Conservation (phyloP, 805 yeast genomes). For the Cyberlindnera meyerae region DNA sequence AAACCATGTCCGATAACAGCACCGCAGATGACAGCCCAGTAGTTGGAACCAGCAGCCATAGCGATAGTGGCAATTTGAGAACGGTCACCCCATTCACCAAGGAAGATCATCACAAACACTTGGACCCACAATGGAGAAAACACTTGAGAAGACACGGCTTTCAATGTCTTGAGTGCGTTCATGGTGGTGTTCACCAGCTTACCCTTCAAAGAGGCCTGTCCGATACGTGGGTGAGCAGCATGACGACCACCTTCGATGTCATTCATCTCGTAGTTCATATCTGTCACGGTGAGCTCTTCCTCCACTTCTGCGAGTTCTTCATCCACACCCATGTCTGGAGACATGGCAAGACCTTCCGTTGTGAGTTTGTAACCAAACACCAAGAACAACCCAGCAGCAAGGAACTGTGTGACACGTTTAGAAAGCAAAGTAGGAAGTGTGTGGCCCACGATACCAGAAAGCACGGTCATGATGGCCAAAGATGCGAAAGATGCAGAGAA, state of each 20-base stretch:
- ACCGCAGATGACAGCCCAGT: conserved; percentile 84
- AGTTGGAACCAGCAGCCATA: conserved; percentile 95
- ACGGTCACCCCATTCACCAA: conserved; percentile 99
- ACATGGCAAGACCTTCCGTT: conserved; percentile 78
- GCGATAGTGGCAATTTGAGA: conserved; percentile 98
- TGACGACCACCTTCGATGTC: conserved; percentile 46
- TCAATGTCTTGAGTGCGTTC: conserved; percentile 12
- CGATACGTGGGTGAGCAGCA: not conserved
- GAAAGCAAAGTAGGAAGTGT: conserved; percentile 82
- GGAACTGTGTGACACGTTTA: conserved; percentile 68
- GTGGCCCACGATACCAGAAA: conserved; percentile 89
- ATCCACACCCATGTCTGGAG: conserved; percentile 78
- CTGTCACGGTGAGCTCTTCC: conserved; percentile 73
- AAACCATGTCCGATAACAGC: conserved; percentile 84
- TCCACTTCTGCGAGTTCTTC: conserved; percentile 97
- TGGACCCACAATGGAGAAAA: conserved; percentile 91
- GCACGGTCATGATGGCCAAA: conserved; percentile 81
- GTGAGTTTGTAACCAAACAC: conserved; percentile 77
- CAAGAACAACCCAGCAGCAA: conserved; percentile 77
- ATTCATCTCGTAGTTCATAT: conserved; percentile 45
- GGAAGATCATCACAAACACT: conserved; percentile 90
- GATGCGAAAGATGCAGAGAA: conserved; percentile 85
- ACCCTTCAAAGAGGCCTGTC: conserved; percentile 4
- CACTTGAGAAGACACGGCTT: conserved; percentile 27
- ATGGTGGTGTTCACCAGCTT: conserved; percentile 1